These are phyloP conservation scores for Proliferodiscus dingleyae DNA, from an alignment of 2,329 filamentous ascomycete genomes.

Conservation along the genomic window DNA sequence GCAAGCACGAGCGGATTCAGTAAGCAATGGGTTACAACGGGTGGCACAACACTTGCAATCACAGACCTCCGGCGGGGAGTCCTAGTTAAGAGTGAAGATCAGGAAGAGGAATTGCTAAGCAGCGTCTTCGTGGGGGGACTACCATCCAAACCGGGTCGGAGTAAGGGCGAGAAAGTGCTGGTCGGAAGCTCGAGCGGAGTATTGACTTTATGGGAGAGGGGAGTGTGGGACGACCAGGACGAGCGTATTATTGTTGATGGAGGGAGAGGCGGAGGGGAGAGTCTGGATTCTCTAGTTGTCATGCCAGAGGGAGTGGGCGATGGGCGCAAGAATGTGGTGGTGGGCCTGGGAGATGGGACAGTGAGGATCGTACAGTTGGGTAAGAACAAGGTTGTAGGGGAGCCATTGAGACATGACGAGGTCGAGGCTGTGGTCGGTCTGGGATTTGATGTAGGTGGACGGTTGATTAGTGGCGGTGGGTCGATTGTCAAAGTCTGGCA, in stretches of 20 bases:
- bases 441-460: slow-evolving; percentile 76
- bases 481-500: slow-evolving; percentile 86
- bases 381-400: slow-evolving; percentile 63
- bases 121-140: slow-evolving; percentile 74
- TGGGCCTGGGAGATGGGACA: slow-evolving; percentile 76
- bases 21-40: slow-evolving; percentile 93
- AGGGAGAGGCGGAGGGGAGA: slow-evolving; percentile 62
- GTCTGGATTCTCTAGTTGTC: slow-evolving; percentile 70
- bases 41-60: slow-evolving; percentile 83
- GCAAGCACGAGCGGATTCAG: slow-evolving; percentile 82
- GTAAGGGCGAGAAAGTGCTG: slow-evolving; percentile 69
- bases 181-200: slow-evolving; percentile 75
- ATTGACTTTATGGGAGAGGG: slow-evolving; percentile 88
- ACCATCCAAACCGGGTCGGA: slow-evolving; percentile 54
- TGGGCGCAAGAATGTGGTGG: slow-evolving; percentile 67
- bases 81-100: slow-evolving; percentile 84
- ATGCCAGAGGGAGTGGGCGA: slow-evolving; percentile 66
- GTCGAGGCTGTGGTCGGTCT: slow-evolving; percentile 79
- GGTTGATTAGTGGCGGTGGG: slow-evolving; percentile 88
- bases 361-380: slow-evolving; percentile 74
- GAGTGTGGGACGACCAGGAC: slow-evolving; percentile 92
- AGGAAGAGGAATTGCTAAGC: slow-evolving; percentile 88
- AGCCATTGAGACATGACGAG: slow-evolving; percentile 68
- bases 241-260: slow-evolving; percentile 76
- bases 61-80: slow-evolving; percentile 86